phyloP scores from a whole-genome alignment of 805 yeast species.

The Spathaspora sp. region DNA sequence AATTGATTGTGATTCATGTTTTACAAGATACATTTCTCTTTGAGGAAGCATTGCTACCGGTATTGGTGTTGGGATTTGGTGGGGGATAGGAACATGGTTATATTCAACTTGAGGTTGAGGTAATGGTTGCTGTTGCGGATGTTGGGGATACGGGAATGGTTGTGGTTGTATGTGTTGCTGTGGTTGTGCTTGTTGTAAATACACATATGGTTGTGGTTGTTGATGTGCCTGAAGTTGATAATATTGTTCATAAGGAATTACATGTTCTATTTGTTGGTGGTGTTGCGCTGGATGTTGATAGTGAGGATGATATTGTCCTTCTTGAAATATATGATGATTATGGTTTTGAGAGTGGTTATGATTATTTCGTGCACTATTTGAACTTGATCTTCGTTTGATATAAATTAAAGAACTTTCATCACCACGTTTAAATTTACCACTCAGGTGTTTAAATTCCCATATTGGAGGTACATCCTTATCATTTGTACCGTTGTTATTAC shows the following conservation, averaged over 20 bases:
- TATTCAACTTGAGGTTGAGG: slow-evolving; percentile 1
- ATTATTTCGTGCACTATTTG: slow-evolving; percentile 18
- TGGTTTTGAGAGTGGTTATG: slow-evolving; percentile 3
- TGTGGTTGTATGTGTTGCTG: background rate
- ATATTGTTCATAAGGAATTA: slow-evolving; percentile 3
- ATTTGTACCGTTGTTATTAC: slow-evolving; percentile 3
- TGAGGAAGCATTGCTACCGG: slow-evolving; percentile 1
- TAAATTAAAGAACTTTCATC: slow-evolving; percentile 42
- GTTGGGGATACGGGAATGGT: slow-evolving; percentile 1
- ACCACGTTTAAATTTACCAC: slow-evolving; percentile 47
- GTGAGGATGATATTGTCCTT: slow-evolving; percentile 7
- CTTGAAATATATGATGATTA: slow-evolving; percentile 2
- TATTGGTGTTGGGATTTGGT: background rate
- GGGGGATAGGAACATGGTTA: background rate
- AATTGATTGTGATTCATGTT: background rate
- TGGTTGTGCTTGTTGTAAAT: slow-evolving; percentile 3
- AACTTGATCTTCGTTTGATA: slow-evolving; percentile 47
- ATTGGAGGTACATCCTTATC: slow-evolving; percentile 28
- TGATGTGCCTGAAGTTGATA: slow-evolving; percentile 1
- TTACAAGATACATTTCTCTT: slow-evolving; percentile 7
- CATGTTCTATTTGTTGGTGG: background rate
- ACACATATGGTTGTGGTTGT: slow-evolving; percentile 1
- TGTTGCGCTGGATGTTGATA: slow-evolving; percentile 4
- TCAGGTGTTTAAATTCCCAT: slow-evolving; percentile 56
- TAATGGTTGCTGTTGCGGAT: slow-evolving; percentile 1